A percentile compares a stretch with the other conserved stretches of the same genome.
phyloP scores from a whole-genome alignment of 2,329 filamentous ascomycete genomes.

The Cercospora zeae-maydis region DNA sequence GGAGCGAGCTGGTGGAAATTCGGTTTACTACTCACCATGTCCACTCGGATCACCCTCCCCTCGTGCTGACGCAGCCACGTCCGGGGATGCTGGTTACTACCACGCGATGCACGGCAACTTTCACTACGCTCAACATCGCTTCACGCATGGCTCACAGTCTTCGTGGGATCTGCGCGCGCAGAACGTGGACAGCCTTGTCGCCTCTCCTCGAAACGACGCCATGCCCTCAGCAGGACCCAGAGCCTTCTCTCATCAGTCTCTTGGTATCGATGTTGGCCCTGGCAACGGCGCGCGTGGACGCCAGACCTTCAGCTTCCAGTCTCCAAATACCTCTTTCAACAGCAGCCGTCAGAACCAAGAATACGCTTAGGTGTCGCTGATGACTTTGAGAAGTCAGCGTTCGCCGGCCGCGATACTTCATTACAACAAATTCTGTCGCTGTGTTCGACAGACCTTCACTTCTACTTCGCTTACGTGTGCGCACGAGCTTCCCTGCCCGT shows the following conservation, averaged over 20 bases:
- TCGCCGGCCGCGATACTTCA: background rate
- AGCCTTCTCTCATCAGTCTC: background rate
- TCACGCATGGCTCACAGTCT: background rate
- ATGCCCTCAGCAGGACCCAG: background rate
- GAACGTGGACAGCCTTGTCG: constrained; percentile 3
- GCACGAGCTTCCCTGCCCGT: background rate
- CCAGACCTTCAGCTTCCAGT: constrained; percentile 6
- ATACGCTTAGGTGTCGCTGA: background rate
- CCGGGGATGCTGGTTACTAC: background rate
- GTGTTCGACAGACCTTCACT: background rate
- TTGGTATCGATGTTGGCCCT: background rate
- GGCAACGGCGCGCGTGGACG: background rate
- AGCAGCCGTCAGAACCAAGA: background rate
- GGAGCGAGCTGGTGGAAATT: background rate
- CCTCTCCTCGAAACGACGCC: background rate
- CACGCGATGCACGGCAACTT: background rate
- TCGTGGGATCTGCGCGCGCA: constrained; percentile 10
- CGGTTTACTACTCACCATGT: background rate
- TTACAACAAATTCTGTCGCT: background rate
- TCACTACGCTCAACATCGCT: background rate
- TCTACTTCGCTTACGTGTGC: background rate
- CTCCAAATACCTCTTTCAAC: background rate
- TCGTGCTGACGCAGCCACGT: background rate
- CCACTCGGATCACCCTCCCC: background rate
- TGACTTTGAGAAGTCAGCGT: background rate